Conservation (phyloP, 371 early-diverging fungal genomes). For the Mortierella sp. region DNA sequence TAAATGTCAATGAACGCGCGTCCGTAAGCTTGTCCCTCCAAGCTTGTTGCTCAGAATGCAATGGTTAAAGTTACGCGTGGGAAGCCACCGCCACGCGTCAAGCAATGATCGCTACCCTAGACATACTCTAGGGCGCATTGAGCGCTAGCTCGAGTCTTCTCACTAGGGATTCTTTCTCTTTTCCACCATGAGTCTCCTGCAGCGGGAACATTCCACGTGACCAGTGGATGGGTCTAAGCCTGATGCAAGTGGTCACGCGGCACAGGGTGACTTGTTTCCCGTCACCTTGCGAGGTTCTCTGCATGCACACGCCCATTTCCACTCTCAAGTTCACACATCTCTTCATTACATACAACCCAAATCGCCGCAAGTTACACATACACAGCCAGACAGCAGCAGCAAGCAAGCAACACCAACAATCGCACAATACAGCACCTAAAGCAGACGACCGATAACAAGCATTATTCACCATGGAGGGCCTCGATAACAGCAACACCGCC, state of each 20-base stretch:
- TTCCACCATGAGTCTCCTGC: not conserved
- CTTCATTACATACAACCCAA: not conserved
- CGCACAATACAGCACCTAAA: not conserved
- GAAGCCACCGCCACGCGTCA: too few relatives aligned
- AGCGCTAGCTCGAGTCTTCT: too few relatives aligned
- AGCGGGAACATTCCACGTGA: not conserved
- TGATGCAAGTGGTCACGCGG: not conserved
- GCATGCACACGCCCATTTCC: not conserved
- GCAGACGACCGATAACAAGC: not conserved
- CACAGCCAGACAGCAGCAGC: not conserved
- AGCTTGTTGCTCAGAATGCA: too few relatives aligned
- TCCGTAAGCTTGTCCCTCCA: too few relatives aligned
- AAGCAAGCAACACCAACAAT: not conserved
- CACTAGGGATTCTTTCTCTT: too few relatives aligned
- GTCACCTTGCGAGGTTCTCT: not conserved
- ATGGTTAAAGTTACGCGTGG: too few relatives aligned
- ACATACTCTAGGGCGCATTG: too few relatives aligned
- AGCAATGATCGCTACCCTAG: too few relatives aligned
- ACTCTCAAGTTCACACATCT: not conserved
- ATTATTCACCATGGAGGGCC: conserved; percentile 32
- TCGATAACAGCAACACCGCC: conserved; percentile 19
- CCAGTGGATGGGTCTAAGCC: not conserved
- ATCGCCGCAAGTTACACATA: not conserved
- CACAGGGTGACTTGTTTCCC: not conserved
- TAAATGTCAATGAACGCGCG: not conserved